These are phyloP conservation scores for Beauveria sp. DNA, from an alignment of 2,329 filamentous ascomycete genomes.

Conservation along the genomic window DNA sequence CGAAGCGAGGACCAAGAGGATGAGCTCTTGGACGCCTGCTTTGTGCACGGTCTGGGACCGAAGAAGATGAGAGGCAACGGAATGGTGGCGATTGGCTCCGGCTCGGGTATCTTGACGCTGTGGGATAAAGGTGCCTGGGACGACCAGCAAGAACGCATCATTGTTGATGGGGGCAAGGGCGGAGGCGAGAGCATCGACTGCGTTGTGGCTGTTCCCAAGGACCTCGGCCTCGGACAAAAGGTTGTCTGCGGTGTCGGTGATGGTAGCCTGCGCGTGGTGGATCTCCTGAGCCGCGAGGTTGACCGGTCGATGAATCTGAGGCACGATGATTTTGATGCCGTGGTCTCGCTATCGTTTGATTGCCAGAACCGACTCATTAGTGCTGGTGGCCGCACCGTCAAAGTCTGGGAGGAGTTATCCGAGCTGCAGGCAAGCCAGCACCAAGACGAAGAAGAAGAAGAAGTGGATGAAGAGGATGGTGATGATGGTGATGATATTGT, in stretches of 20 bases:
- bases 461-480: constrained; percentile 36
- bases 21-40: constrained; percentile 74
- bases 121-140: constrained; percentile 97
- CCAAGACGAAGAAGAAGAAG: constrained; percentile 42
- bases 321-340: constrained; percentile 83
- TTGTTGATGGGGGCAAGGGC: constrained; percentile 55
- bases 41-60: constrained; percentile 68
- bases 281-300: constrained; percentile 67
- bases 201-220: constrained; percentile 64
- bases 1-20: constrained; percentile 94
- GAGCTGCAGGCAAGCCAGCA: constrained; percentile 36
- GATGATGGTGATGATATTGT: constrained; percentile 27
- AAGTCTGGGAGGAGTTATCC: constrained; percentile 85
- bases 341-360: constrained; percentile 77
- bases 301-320: constrained; percentile 50
- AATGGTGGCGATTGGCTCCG: constrained; percentile 67
- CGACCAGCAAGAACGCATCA: constrained; percentile 84
- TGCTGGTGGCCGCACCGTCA: constrained; percentile 77
- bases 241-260: constrained; percentile 77
- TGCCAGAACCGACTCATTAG: constrained; percentile 80
- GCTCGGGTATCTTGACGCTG: constrained; percentile 74
- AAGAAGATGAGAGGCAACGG: constrained; percentile 60
- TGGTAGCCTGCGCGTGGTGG: constrained; percentile 69
- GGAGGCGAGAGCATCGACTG: constrained; percentile 76
- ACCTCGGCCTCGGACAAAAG: constrained; percentile 62